Conservation (phyloP, 768 basidiomycete genomes). For the Pleurotus giganteus region DNA sequence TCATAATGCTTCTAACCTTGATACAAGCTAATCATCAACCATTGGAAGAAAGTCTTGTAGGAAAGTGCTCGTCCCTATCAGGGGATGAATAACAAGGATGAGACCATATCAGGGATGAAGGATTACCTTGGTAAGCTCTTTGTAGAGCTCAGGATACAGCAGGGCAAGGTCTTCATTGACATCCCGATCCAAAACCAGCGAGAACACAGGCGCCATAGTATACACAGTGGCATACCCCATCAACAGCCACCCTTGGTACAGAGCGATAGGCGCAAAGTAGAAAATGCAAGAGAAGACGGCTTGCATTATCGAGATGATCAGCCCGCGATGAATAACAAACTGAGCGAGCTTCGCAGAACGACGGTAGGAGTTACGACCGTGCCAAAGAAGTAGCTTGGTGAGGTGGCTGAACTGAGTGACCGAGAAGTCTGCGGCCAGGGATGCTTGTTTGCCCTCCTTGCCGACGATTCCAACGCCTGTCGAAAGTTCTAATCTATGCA, state of each 20-base stretch:
- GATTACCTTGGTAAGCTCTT: slow-evolving; percentile 91
- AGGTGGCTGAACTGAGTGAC: slow-evolving; percentile 96
- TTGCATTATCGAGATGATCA: slow-evolving; percentile 98
- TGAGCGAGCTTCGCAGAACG: slow-evolving; percentile 97
- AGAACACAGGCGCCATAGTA: slow-evolving; percentile 99
- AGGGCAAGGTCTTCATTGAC: slow-evolving; percentile 94
- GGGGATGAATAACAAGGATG: neutral
- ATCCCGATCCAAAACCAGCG: slow-evolving; percentile 92
- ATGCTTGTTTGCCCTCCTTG: slow-evolving; percentile 98
- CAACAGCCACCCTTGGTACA: slow-evolving; percentile 98
- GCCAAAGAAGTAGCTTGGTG: slow-evolving; percentile 97
- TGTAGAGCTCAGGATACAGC: slow-evolving; percentile 96
- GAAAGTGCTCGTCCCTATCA: slow-evolving; percentile 86
- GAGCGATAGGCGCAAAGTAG: slow-evolving; percentile 92
- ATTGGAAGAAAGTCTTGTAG: slow-evolving; percentile 98
- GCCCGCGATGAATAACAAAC: slow-evolving; percentile 96
- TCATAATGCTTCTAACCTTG: slow-evolving; percentile 59
- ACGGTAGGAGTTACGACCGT: slow-evolving; percentile 97
- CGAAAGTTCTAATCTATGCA: neutral
- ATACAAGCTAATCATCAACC: slow-evolving; percentile 97
- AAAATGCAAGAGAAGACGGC: slow-evolving; percentile 94
- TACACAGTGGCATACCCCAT: slow-evolving; percentile 95
- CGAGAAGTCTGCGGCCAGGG: slow-evolving; percentile 97
- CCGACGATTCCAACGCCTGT: slow-evolving; percentile 96
- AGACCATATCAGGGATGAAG: neutral